Percentiles rank a stretch among this genome's conserved stretches.
phyloP scores from a whole-genome alignment of 2,329 filamentous ascomycete species.

The Delphinella strobiligena region DNA sequence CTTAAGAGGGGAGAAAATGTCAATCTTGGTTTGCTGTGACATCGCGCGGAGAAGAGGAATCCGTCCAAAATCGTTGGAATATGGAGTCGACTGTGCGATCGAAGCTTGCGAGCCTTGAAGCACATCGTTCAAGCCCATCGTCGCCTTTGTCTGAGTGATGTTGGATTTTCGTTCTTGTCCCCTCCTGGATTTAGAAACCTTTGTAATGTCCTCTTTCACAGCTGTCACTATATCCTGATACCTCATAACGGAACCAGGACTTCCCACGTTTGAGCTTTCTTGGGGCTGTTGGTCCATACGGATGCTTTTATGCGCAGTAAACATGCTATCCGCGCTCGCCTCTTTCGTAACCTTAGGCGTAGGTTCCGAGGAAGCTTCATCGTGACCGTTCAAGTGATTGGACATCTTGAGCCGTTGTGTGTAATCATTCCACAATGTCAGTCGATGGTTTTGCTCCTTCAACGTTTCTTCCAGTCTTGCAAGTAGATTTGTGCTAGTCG shows the following conservation, averaged over 20 bases:
- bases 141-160: neutral
- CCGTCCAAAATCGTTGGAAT: too few species aligned
- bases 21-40: conserved; percentile 14
- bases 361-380: neutral
- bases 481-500: too few species aligned
- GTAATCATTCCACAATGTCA: conserved; percentile 61
- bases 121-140: too few species aligned
- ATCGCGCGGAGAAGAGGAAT: conserved; percentile 2
- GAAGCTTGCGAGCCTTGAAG: too few species aligned
- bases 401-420: neutral
- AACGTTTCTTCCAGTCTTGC: too few species aligned
- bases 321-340: neutral
- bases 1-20: conserved; percentile 23
- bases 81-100: too few species aligned
- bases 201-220: conserved; percentile 20
- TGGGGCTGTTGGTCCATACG: conserved; percentile 3
- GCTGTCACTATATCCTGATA: conserved; percentile 22
- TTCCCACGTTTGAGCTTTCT: conserved; percentile 9
- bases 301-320: conserved; percentile 3
- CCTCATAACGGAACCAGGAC: conserved; percentile 5
- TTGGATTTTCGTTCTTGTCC: neutral
- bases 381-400: neutral
- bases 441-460: conserved; percentile 50
- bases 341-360: neutral
- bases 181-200: conserved; percentile 1